Conservation (phyloP, 768 basidiomycete species). For the Asterophora parasitica region DNA sequence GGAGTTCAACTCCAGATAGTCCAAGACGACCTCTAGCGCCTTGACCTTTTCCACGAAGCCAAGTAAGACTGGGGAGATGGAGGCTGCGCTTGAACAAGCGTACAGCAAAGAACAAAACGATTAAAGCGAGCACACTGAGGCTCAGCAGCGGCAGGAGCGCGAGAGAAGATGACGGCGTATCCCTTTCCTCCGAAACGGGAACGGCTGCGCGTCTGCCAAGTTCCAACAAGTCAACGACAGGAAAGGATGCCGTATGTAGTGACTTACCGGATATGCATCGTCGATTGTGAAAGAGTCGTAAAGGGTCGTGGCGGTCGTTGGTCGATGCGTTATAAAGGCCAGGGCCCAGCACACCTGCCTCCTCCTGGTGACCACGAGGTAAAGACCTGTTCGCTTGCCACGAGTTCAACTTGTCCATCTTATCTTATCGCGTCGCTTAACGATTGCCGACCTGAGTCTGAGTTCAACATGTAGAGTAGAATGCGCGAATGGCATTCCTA, state of each 20-base stretch:
- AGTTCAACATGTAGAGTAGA: too few relatives aligned
- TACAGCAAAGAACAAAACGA: slow-evolving; percentile 13
- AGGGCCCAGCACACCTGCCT: slow-evolving; percentile 8
- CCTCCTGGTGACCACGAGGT: slow-evolving; percentile 17
- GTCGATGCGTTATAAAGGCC: slow-evolving; percentile 9
- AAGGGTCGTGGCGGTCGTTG: slow-evolving; percentile 9
- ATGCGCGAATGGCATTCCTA: too few relatives aligned
- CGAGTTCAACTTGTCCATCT: slow-evolving; percentile 10
- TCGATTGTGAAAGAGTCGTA: slow-evolving; percentile 9
- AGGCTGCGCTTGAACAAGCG: slow-evolving; percentile 15
- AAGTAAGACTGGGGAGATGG: slow-evolving; percentile 13
- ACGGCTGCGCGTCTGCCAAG: slow-evolving; percentile 14
- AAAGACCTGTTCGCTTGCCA: slow-evolving; percentile 6
- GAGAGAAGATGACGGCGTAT: slow-evolving; percentile 11
- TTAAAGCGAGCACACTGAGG: slow-evolving; percentile 11
- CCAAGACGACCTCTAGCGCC: slow-evolving; percentile 16
- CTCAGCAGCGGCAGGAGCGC: slow-evolving; percentile 14
- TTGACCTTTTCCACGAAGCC: slow-evolving; percentile 19
- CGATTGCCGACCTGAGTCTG: background rate
- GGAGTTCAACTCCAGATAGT: slow-evolving; percentile 16
- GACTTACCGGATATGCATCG: slow-evolving; percentile 13
- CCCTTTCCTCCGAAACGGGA: slow-evolving; percentile 7
- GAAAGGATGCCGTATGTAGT: background rate
- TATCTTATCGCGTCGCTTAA: slow-evolving; percentile 13
- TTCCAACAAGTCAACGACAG: background rate